phyloP scores from a whole-genome alignment of 345 rosid species.

The Xanthoceras sorbifolium region DNA sequence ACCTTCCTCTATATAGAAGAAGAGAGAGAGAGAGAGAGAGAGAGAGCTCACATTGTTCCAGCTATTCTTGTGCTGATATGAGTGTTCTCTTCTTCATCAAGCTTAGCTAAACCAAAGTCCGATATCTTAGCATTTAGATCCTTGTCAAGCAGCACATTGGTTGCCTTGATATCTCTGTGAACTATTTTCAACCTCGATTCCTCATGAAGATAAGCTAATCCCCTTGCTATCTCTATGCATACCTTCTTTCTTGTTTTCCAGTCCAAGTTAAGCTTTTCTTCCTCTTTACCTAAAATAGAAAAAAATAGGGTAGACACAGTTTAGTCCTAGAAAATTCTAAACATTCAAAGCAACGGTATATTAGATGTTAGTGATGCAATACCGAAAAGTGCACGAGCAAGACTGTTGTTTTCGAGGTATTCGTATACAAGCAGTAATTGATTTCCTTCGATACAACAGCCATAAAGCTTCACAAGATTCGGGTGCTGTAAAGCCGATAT shows the following conservation, averaged over 20 bases:
- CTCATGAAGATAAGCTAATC: constrained; percentile 65
- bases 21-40: neutral
- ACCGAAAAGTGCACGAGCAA: constrained; percentile 71
- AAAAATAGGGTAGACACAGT: neutral
- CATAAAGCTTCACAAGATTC: constrained; percentile 61
- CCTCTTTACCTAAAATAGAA: constrained; percentile 39
- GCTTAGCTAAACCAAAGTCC: constrained; percentile 73
- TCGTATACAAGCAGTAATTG: constrained; percentile 61
- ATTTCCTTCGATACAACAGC: constrained; percentile 70
- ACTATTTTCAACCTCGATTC: constrained; percentile 75
- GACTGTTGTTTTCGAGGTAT: constrained; percentile 66
- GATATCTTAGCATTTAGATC: constrained; percentile 68
- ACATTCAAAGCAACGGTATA: too few relatives aligned
- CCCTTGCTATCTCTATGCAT: constrained; percentile 53
- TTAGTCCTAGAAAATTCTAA: neutral
- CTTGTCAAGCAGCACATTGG: constrained; percentile 69
- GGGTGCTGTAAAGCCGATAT: constrained; percentile 74
- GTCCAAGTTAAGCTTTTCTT: constrained; percentile 45
- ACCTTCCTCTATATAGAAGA: neutral
- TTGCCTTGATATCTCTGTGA: constrained; percentile 73
- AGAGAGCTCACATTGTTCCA: constrained; percentile 32
- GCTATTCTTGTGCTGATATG: constrained; percentile 76
- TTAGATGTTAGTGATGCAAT: constrained; percentile 6
- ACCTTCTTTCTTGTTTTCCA: constrained; percentile 62
- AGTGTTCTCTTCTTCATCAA: constrained; percentile 72